Evolutionary conservation across 176 grass and related monocot genomes (phyloP).

Genomic region (Zoysia pacifica): DNA sequence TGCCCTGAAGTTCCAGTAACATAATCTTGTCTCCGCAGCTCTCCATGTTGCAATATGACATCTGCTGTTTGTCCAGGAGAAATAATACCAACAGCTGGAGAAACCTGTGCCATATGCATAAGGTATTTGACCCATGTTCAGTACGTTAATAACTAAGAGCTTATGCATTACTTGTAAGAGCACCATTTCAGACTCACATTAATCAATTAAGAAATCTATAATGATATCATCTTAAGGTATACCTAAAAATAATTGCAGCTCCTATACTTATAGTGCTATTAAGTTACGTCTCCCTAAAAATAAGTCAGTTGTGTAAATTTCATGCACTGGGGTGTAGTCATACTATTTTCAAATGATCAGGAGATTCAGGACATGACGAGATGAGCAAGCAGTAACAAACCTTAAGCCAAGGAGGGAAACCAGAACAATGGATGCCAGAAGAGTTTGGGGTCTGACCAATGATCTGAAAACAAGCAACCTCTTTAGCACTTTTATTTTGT

Average conservation of each 20-base stretch:
- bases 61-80: constrained; percentile 59
- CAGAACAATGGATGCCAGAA: constrained; percentile 24
- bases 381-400: constrained; percentile 36
- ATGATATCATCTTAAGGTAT: background rate
- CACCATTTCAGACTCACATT: background rate
- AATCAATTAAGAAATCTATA: background rate
- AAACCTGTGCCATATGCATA: constrained; percentile 50
- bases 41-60: constrained; percentile 52
- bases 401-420: constrained; percentile 85
- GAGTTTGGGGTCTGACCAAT: constrained; percentile 42
- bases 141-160: background rate
- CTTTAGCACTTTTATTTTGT: constrained; percentile 61
- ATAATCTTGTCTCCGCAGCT: constrained; percentile 36
- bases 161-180: background rate
- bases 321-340: background rate
- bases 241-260: background rate
- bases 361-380: background rate
- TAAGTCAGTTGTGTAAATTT: background rate
- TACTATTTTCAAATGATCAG: background rate
- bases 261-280: background rate
- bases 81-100: constrained; percentile 66
- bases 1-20: constrained; percentile 33
- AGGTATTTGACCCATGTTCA: background rate
- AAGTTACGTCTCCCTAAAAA: constrained; percentile 7
- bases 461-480: constrained; percentile 57